Percentiles rank a stretch among this genome's conserved stretches.
Evolutionary conservation across 192 early-diverging fungal species (phyloP).

Genomic region (Podochytrium sp.): DNA sequence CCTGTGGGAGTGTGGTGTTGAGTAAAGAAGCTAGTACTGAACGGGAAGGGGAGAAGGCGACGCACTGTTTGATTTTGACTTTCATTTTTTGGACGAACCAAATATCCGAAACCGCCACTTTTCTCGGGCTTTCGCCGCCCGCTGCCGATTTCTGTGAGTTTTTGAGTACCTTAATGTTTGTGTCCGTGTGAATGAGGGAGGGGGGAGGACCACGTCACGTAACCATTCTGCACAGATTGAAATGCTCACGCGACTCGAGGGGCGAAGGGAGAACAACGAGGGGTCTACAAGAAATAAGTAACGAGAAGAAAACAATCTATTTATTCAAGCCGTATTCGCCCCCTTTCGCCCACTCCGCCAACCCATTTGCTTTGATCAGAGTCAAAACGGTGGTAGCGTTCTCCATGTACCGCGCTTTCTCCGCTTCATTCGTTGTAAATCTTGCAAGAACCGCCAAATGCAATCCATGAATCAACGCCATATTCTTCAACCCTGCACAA

Average conservation of each 20-base stretch:
- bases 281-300: too few relatives aligned
- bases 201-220: too few relatives aligned
- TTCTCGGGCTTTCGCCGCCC: not conserved
- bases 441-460: slow-evolving; percentile 23
- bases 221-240: too few relatives aligned
- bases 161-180: too few relatives aligned
- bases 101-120: not conserved
- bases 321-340: slow-evolving; percentile 17
- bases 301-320: not conserved
- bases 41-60: not conserved
- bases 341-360: slow-evolving; percentile 29
- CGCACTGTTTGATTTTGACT: slow-evolving; percentile 18
- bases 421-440: not conserved
- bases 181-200: too few relatives aligned
- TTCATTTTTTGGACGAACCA: not conserved
- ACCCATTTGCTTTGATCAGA: slow-evolving; percentile 14
- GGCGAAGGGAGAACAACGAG: too few relatives aligned
- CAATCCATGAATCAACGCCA: slow-evolving; percentile 10
- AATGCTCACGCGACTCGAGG: too few relatives aligned
- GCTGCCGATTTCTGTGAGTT: too few relatives aligned
- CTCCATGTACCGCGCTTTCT: not conserved
- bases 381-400: slow-evolving; percentile 4
- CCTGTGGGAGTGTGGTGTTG: not conserved
- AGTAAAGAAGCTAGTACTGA: not conserved
- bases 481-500: not conserved